phyloP scores from a whole-genome alignment of 208 protist genomes.

The Wallacemonas sp. region DNA sequence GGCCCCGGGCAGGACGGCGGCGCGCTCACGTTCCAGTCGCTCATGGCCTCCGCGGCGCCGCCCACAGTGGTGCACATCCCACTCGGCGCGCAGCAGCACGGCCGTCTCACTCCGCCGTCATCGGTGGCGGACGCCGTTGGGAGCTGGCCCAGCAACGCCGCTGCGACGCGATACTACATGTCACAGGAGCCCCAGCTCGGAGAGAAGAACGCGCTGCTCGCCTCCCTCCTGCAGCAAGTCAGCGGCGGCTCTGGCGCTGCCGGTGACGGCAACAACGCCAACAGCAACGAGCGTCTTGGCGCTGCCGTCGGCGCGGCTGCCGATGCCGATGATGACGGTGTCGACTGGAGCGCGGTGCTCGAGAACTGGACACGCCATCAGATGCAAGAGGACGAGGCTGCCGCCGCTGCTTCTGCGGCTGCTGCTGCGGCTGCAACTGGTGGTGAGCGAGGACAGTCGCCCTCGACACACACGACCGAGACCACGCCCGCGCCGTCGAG shows the following conservation, averaged over 20 bases:
- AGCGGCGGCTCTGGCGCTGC: conserved; percentile 19
- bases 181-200: conserved; percentile 14
- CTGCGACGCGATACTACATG: conserved; percentile 17
- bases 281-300: conserved; percentile 15
- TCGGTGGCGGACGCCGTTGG: conserved; percentile 2
- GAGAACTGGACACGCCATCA: conserved; percentile 32
- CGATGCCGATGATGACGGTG: conserved; percentile 9
- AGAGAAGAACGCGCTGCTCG: conserved; percentile 28
- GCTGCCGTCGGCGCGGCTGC: not conserved
- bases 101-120: conserved; percentile 6
- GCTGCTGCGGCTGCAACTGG: not conserved
- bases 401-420: not conserved
- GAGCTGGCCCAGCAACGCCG: conserved; percentile 9
- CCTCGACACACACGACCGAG: not conserved
- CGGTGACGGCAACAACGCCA: conserved; percentile 17
- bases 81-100: not conserved
- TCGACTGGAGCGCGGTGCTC: conserved; percentile 37
- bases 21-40: conserved; percentile 14
- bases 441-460: too few species aligned
- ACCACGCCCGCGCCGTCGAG: not conserved
- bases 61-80: conserved; percentile 36
- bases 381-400: conserved; percentile 19
- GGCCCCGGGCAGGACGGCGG: conserved; percentile 5
- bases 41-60: conserved; percentile 20
- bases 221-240: conserved; percentile 19